These are phyloP conservation scores for Lagenidium giganteum DNA, from an alignment of 352 stramenopile species.

Conservation along the genomic window DNA sequence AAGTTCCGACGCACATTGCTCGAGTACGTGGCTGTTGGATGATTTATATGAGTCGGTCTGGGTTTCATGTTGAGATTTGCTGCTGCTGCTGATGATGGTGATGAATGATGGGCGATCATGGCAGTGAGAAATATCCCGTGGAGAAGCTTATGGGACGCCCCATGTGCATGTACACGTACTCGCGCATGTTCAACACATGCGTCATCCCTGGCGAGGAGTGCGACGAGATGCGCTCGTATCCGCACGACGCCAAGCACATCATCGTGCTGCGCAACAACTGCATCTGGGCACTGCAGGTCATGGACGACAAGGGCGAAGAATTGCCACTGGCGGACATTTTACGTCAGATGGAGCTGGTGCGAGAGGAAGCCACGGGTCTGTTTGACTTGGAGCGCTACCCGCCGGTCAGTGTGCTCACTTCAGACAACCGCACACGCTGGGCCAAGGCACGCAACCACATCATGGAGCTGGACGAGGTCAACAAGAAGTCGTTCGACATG, in stretches of 20 bases:
- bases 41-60: neutral
- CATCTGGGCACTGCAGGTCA: slow-evolving; percentile 68
- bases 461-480: slow-evolving; percentile 71
- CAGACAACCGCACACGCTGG: slow-evolving; percentile 91
- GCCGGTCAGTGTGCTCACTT: slow-evolving; percentile 90
- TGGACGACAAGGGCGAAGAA: slow-evolving; percentile 49
- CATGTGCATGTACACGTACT: slow-evolving; percentile 90
- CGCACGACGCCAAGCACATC: slow-evolving; percentile 87
- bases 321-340: slow-evolving; percentile 58
- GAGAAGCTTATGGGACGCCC: slow-evolving; percentile 90
- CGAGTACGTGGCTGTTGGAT: slow-evolving; percentile 50
- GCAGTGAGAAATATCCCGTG: slow-evolving; percentile 78
- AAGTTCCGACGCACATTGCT: slow-evolving; percentile 90
- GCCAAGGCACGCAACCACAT: slow-evolving; percentile 74
- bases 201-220: slow-evolving; percentile 86
- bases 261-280: slow-evolving; percentile 86
- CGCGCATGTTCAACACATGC: slow-evolving; percentile 94
- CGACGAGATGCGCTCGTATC: slow-evolving; percentile 79
- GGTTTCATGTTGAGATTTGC: too few relatives aligned
- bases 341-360: slow-evolving; percentile 64
- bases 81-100: slow-evolving; percentile 9
- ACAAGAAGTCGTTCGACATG: slow-evolving; percentile 85
- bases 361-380: slow-evolving; percentile 64
- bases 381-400: slow-evolving; percentile 78
- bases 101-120: neutral